Conservation (phyloP, 495 filamentous ascomycete species). For the Glonium stellatum region DNA sequence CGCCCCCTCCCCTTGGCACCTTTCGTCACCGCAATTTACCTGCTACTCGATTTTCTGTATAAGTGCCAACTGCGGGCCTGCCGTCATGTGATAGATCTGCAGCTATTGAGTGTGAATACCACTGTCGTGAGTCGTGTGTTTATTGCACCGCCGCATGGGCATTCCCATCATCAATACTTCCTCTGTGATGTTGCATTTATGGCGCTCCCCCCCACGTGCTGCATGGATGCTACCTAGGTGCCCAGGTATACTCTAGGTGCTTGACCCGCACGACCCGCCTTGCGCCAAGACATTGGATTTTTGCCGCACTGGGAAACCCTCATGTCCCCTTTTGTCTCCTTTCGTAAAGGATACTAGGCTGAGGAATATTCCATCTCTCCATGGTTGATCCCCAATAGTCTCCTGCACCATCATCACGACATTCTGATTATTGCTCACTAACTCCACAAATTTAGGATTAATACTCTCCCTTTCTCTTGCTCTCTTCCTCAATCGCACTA, state of each 20-base stretch:
- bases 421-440: too few relatives aligned
- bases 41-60: background rate
- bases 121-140: background rate
- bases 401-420: too few relatives aligned
- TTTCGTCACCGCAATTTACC: constrained; percentile 2
- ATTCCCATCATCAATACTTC: background rate
- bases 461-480: too few relatives aligned
- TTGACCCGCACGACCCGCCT: background rate
- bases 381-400: background rate
- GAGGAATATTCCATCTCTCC: background rate
- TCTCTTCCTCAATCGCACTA: too few relatives aligned
- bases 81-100: constrained; percentile 2
- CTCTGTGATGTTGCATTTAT: background rate
- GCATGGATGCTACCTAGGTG: background rate
- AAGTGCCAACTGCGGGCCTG: background rate
- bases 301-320: constrained; percentile 5
- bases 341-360: background rate
- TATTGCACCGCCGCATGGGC: background rate
- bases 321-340: background rate
- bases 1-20: background rate
- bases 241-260: too few relatives aligned
- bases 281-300: constrained; percentile 8
- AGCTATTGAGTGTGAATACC: background rate
- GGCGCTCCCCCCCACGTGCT: background rate
- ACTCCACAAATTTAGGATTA: too few relatives aligned